Conservation (phyloP, 768 basidiomycete species). For the Leccinum truebloodii region DNA sequence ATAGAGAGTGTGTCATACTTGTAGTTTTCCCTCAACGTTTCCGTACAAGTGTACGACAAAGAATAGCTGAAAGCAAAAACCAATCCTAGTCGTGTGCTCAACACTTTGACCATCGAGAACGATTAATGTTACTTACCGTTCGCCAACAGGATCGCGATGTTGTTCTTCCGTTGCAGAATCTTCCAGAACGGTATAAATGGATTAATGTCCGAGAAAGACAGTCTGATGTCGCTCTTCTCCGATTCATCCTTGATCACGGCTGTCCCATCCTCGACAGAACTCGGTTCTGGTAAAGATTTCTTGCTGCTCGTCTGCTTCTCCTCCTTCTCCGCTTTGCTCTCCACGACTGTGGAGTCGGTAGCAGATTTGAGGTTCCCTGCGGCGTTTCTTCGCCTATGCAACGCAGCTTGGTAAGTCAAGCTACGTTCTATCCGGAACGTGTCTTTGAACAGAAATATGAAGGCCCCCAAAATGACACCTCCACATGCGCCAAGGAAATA, state of each 20-base stretch:
- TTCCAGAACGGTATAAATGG: constrained; percentile 62
- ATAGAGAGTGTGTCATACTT: constrained; percentile 66
- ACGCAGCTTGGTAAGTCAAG: constrained; percentile 69
- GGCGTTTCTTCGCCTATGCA: constrained; percentile 44
- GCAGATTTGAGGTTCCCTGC: constrained; percentile 20
- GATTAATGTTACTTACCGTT: constrained; percentile 17
- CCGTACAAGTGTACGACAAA: constrained; percentile 71
- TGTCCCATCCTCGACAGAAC: constrained; percentile 28
- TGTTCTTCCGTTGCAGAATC: constrained; percentile 64
- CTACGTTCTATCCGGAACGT: constrained; percentile 85
- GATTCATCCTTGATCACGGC: constrained; percentile 14
- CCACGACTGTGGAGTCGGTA: constrained; percentile 22
- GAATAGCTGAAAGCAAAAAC: constrained; percentile 72
- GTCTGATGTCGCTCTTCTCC: constrained; percentile 39
- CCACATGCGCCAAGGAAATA: constrained; percentile 77
- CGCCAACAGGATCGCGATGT: constrained; percentile 56
- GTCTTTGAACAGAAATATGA: constrained; percentile 73
- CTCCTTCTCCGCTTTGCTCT: constrained; percentile 8
- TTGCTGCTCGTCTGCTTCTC: constrained; percentile 17
- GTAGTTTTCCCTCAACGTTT: constrained; percentile 66
- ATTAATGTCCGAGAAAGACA: constrained; percentile 73
- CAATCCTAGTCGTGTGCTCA: constrained; percentile 47
- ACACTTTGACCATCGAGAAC: background rate
- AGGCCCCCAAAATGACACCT: constrained; percentile 52
- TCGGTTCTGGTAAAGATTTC: constrained; percentile 10